Conservation (phyloP, 306 rosid species). For the Heteromeles arbutifolia region DNA sequence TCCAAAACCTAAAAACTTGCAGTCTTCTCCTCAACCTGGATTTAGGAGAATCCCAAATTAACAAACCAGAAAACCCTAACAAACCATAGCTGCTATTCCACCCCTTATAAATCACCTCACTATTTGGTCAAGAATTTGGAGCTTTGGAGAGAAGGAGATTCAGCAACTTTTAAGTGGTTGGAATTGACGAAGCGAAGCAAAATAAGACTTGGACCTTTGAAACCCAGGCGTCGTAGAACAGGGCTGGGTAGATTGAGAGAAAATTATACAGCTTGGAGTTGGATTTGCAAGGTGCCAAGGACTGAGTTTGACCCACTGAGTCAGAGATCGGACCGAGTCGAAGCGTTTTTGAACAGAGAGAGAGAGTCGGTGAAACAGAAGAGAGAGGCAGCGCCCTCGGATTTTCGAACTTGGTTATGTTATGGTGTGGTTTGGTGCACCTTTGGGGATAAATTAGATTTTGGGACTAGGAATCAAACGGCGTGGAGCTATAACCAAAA, state of each 20-base stretch:
- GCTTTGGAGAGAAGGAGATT: neutral
- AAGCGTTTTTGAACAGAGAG: neutral
- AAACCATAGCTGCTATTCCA: neutral
- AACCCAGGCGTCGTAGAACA: neutral
- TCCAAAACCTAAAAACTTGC: neutral
- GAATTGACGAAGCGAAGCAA: neutral
- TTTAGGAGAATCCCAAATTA: constrained; percentile 3
- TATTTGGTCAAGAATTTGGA: neutral
- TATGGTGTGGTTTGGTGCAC: neutral
- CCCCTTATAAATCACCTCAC: neutral
- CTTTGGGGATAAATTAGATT: too few species aligned
- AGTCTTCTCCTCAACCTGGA: neutral
- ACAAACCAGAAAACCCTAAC: constrained; percentile 8
- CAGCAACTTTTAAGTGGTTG: neutral
- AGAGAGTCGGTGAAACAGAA: neutral
- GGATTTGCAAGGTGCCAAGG: neutral
- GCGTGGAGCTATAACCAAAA: too few species aligned
- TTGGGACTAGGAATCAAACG: too few species aligned
- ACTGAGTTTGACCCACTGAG: neutral
- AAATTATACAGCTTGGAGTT: neutral
- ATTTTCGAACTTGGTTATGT: constrained; percentile 9
- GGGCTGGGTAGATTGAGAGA: neutral
- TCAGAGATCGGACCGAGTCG: constrained; percentile 5
- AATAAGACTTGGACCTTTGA: neutral
- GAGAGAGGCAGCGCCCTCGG: constrained; percentile 7